phyloP scores from a whole-genome alignment of 1,284 basidiomycete genomes.

The Rhizoctonia solani region DNA sequence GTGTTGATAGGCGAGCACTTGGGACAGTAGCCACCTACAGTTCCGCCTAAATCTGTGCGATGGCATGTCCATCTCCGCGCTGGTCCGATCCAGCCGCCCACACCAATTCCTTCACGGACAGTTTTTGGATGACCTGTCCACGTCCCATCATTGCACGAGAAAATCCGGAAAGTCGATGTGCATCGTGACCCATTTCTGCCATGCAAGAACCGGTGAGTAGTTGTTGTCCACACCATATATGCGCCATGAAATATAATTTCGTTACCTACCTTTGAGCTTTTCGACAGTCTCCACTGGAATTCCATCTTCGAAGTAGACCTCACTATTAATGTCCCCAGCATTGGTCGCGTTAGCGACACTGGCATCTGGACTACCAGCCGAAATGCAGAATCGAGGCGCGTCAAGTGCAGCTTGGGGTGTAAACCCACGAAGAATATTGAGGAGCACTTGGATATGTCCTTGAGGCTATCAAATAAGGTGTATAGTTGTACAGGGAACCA shows the following conservation, averaged over 20 bases:
- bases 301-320: conserved; percentile 87
- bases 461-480: conserved; percentile 66
- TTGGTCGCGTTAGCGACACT: conserved; percentile 47
- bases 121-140: conserved; percentile 88
- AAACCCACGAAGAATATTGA: conserved; percentile 87
- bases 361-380: conserved; percentile 74
- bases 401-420: conserved; percentile 85
- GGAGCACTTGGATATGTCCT: conserved; percentile 91
- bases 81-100: conserved; percentile 91
- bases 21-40: too few relatives aligned
- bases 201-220: background rate
- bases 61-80: conserved; percentile 85
- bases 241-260: background rate
- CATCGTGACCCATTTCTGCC: conserved; percentile 85
- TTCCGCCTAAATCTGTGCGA: conserved; percentile 84
- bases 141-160: conserved; percentile 78
- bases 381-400: conserved; percentile 95
- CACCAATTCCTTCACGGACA: conserved; percentile 66
- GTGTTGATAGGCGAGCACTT: too few relatives aligned
- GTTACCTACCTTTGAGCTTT: conserved; percentile 60
- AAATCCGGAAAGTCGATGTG: conserved; percentile 64
- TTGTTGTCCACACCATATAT: background rate
- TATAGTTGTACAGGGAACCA: background rate
- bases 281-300: conserved; percentile 65
- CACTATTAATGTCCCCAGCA: conserved; percentile 73